phyloP scores from a whole-genome alignment of 257 asterid genomes.

The Nicotiana noctiflora region DNA sequence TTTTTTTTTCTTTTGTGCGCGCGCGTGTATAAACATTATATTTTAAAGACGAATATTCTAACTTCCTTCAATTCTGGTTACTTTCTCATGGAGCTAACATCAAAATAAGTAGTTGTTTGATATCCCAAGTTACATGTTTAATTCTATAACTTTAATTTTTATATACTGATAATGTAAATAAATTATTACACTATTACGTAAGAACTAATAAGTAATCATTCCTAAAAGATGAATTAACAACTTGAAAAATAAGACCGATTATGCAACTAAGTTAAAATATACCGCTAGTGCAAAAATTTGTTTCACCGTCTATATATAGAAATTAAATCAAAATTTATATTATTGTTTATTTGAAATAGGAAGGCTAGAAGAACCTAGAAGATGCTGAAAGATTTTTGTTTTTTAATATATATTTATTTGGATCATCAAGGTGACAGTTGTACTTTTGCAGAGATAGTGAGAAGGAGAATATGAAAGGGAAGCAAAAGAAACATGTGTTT shows the following conservation, averaged over 20 bases:
- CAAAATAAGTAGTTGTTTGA: too few relatives aligned
- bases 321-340: neutral
- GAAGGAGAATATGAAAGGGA: slow-evolving; percentile 15
- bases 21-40: too few relatives aligned
- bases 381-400: neutral
- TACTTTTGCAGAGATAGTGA: slow-evolving; percentile 15
- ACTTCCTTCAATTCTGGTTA: neutral
- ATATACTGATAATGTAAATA: too few relatives aligned
- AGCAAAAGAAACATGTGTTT: slow-evolving; percentile 17
- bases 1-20: too few relatives aligned
- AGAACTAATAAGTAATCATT: too few relatives aligned
- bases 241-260: too few relatives aligned
- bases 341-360: neutral
- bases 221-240: too few relatives aligned
- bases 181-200: too few relatives aligned
- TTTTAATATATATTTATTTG: neutral
- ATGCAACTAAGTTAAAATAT: too few relatives aligned
- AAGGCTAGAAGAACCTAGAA: neutral
- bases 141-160: too few relatives aligned
- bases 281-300: neutral
- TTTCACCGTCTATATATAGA: neutral
- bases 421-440: slow-evolving; percentile 13
- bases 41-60: too few relatives aligned
- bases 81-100: neutral
- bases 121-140: too few relatives aligned